Evolutionary conservation across 1,139 yeast genomes (phyloP), one percentile per base, ranked within the genome.

Genomic region (Yamadazyma jaroonii): DNA sequence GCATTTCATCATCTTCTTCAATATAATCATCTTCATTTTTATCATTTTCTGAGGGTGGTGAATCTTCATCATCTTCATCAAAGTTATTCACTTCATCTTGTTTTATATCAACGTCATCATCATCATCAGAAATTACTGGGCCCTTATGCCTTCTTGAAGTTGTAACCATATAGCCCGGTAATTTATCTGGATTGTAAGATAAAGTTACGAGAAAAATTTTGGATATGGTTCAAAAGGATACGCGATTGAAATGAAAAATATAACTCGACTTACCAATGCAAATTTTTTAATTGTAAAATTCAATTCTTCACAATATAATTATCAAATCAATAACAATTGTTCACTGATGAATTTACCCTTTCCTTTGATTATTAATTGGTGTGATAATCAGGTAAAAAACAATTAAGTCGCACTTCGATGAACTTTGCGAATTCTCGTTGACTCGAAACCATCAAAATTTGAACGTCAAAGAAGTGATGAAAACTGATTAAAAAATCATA

Each of bases 1-100:
- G 41, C 13, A 40, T 42, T 23, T 47, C 47, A 13, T 47, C 57
- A n/a, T 53, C 68, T 11, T 62, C 67, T 6, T 56, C 64, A 3
- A 44, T 32, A 27, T 48, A 49, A 31, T 49, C 52, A 22, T 48
- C 50, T 31, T 49, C 41, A 29, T 41, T 34, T 29, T 44, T 46
- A 32, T 47, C 52, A 24, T 49, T 46, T 2, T 44, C 49, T 3
- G 47, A 41, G 6, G 49, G 45, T 20, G 38, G 41, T 4, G 49
- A 44, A 24, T 42, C 47, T 14, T 35, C 39, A 2, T 24, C 38
- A 11, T 36, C 44, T 3, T 38, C 44, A 28, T 25, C 36, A 11
- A 15, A 28, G 6, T 20, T 36, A 6, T 25, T 13, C 3, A 7
- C 25, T 13, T 30, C 32, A 9, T 24, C 22, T 6, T 25, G 28